These are phyloP conservation scores for Groenewaldozyma tartarivorans DNA, from an alignment of 805 yeast genomes.

Conservation along the genomic window DNA sequence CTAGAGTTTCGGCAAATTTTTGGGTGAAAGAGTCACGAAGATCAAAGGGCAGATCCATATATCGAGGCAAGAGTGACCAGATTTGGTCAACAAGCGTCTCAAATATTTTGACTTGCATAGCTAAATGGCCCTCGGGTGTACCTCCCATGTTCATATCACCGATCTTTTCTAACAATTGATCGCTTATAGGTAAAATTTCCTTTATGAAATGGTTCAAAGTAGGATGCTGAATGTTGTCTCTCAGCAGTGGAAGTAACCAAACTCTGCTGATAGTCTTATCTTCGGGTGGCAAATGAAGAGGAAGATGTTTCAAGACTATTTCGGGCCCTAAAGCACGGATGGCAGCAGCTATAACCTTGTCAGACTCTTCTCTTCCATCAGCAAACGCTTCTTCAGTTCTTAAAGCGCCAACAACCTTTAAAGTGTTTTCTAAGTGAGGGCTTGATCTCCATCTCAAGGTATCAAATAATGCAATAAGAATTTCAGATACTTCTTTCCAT, in stretches of 20 bases:
- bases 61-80: constrained; percentile 85
- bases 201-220: constrained; percentile 51
- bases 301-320: constrained; percentile 56
- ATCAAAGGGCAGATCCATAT: constrained; percentile 80
- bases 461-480: constrained; percentile 51
- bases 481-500: constrained; percentile 62
- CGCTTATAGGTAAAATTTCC: constrained; percentile 56
- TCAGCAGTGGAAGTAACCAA: constrained; percentile 84
- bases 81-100: constrained; percentile 82
- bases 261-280: constrained; percentile 69
- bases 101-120: constrained; percentile 68
- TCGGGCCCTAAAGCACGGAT: constrained; percentile 82
- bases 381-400: constrained; percentile 66
- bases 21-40: constrained; percentile 54
- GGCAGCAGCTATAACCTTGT: constrained; percentile 69
- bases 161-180: constrained; percentile 19
- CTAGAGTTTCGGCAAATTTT: constrained; percentile 64
- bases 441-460: constrained; percentile 56
- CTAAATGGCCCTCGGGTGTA: constrained; percentile 31
- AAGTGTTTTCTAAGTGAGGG: constrained; percentile 58
- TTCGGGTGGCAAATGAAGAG: constrained; percentile 61
- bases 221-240: constrained; percentile 76
- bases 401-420: constrained; percentile 75
- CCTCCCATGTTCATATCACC: constrained; percentile 15
- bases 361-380: constrained; percentile 64